Evolutionary conservation across 768 basidiomycete species (phyloP).

Genomic region (Lepiota brunneoincarnata): DNA sequence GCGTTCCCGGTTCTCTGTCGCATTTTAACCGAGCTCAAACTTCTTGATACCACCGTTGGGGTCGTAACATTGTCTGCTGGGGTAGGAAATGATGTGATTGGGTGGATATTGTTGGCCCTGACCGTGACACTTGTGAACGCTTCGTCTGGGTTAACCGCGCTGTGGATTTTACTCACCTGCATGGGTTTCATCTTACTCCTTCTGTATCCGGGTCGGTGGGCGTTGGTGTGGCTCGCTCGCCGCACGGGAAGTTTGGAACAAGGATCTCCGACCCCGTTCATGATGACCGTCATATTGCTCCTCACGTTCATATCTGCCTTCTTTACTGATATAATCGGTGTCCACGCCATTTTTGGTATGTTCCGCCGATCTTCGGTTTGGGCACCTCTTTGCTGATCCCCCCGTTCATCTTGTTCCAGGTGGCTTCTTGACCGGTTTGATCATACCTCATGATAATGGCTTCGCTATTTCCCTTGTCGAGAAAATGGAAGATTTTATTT

Average conservation of each 20-base stretch:
- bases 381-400: constrained; percentile 15
- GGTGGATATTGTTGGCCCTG: constrained; percentile 82
- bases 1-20: constrained; percentile 83
- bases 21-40: constrained; percentile 79
- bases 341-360: constrained; percentile 64
- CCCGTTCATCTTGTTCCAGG: constrained; percentile 35
- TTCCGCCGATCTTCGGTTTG: constrained; percentile 6
- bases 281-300: constrained; percentile 81
- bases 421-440: constrained; percentile 78
- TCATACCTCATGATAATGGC: constrained; percentile 81
- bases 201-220: constrained; percentile 61
- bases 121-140: constrained; percentile 85
- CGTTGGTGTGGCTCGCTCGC: constrained; percentile 62
- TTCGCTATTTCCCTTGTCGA: constrained; percentile 79
- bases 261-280: constrained; percentile 65
- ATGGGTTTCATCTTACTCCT: constrained; percentile 67
- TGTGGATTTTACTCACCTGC: constrained; percentile 74
- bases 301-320: constrained; percentile 74
- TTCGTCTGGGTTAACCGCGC: constrained; percentile 64
- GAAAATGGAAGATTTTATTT: constrained; percentile 85
- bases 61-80: constrained; percentile 80
- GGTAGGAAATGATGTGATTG: constrained; percentile 73
- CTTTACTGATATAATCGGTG: constrained; percentile 85
- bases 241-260: constrained; percentile 71
- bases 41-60: constrained; percentile 85